Percentiles rank a stretch among this genome's conserved stretches.
These are phyloP conservation scores for Aureobasidium sp. DNA, from an alignment of 2,329 filamentous ascomycete species.

Conservation along the genomic window DNA sequence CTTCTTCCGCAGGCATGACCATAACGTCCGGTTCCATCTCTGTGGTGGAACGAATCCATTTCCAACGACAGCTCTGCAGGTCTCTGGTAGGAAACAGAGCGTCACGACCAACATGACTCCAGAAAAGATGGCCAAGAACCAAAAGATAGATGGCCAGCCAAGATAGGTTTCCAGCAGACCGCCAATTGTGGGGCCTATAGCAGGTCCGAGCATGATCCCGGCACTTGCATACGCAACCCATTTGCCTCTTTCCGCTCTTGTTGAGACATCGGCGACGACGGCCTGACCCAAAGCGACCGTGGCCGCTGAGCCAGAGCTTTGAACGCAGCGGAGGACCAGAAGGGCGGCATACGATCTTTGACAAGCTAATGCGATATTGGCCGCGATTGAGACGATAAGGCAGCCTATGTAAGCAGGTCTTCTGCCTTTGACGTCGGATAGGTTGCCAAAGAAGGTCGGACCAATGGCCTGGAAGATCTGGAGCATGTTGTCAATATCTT, in stretches of 20 bases:
- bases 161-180: conserved; percentile 29
- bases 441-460: conserved; percentile 45
- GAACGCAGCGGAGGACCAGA: conserved; percentile 35
- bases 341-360: conserved; percentile 33
- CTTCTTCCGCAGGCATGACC: background rate
- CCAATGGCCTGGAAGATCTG: conserved; percentile 48
- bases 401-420: conserved; percentile 44
- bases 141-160: conserved; percentile 32
- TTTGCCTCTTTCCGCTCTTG: conserved; percentile 34
- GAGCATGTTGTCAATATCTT: conserved; percentile 18
- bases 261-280: conserved; percentile 36
- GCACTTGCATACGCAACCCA: conserved; percentile 35
- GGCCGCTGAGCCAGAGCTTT: conserved; percentile 38
- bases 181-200: conserved; percentile 43
- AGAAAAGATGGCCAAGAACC: conserved; percentile 33
- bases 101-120: conserved; percentile 22
- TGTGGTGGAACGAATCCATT: conserved; percentile 26
- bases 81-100: conserved; percentile 31
- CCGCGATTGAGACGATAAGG: conserved; percentile 36
- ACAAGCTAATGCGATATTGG: conserved; percentile 35
- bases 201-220: conserved; percentile 41
- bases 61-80: conserved; percentile 35
- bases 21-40: background rate
- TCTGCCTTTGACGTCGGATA: conserved; percentile 45
- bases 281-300: conserved; percentile 36